phyloP scores from a whole-genome alignment of 1,284 basidiomycete species.

The Limonomyces culmigenus region DNA sequence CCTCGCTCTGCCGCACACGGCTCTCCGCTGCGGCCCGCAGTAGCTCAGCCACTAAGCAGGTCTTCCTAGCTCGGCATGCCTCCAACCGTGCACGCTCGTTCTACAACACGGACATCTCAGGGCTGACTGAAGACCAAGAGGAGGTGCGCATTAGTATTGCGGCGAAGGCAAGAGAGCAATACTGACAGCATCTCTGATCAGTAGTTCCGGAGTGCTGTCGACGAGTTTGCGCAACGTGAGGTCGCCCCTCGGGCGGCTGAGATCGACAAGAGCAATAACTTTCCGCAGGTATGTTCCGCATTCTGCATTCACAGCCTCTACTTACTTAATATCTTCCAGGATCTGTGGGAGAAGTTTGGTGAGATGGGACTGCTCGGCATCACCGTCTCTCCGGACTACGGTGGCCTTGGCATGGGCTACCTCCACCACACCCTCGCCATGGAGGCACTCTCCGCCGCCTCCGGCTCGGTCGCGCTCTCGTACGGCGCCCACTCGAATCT shows the following conservation, averaged over 20 bases:
- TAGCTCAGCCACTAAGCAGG: too few species aligned
- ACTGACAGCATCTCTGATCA: not conserved
- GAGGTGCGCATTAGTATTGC: conserved; percentile 43
- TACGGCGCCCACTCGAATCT: conserved; percentile 92
- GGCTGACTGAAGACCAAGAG: conserved; percentile 69
- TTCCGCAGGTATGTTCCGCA: conserved; percentile 40
- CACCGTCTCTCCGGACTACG: conserved; percentile 67
- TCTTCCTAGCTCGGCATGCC: too few species aligned
- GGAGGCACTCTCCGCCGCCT: conserved; percentile 83
- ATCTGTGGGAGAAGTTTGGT: conserved; percentile 81
- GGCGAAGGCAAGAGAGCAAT: conserved; percentile 1
- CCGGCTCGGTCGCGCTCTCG: conserved; percentile 80
- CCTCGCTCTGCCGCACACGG: too few species aligned
- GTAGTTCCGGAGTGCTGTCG: conserved; percentile 68
- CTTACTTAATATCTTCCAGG: conserved; percentile 23
- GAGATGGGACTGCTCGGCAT: conserved; percentile 76
- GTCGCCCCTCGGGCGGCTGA: conserved; percentile 71
- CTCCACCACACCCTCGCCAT: conserved; percentile 82
- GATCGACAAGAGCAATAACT: conserved; percentile 70
- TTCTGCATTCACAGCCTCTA: not conserved
- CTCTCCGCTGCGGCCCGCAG: too few species aligned
- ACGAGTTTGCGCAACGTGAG: conserved; percentile 64
- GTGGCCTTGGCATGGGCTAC: conserved; percentile 70
- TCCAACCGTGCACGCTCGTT: conserved; percentile 20
- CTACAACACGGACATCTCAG: conserved; percentile 65